Percentiles rank a stretch among this genome's conserved stretches.
Conservation (phyloP, 208 protist species). For the Phytomonas sp. region DNA sequence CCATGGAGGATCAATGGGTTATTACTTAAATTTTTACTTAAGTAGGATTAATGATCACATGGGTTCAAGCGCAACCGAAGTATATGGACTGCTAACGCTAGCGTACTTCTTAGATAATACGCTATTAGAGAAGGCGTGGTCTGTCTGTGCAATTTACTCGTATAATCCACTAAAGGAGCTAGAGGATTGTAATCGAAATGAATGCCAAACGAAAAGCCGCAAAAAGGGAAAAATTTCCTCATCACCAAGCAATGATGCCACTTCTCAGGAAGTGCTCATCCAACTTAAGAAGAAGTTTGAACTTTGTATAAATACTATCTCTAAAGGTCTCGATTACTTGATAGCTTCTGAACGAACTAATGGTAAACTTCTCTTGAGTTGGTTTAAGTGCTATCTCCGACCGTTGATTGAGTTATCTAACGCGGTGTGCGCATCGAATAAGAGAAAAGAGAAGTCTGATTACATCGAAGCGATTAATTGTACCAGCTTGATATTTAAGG, state of each 20-base stretch:
- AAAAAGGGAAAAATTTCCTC: not conserved
- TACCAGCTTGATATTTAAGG: slow-evolving; percentile 42
- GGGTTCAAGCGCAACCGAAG: not conserved
- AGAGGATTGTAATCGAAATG: not conserved
- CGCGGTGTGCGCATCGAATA: slow-evolving; percentile 20
- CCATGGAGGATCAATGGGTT: not conserved
- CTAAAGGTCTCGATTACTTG: not conserved
- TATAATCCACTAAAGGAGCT: not conserved
- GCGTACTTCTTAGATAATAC: not conserved
- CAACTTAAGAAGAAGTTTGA: not conserved
- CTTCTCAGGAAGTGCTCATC: not conserved
- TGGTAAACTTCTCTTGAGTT: slow-evolving; percentile 15
- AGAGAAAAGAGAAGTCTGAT: slow-evolving; percentile 8
- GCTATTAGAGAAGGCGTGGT: not conserved
- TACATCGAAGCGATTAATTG: slow-evolving; percentile 27
- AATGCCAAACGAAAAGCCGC: not conserved
- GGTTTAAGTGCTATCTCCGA: slow-evolving; percentile 30
- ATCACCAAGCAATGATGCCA: not conserved
- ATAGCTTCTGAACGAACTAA: not conserved
- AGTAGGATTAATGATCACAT: not conserved
- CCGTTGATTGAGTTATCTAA: slow-evolving; percentile 52
- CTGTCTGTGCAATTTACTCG: not conserved
- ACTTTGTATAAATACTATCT: not conserved
- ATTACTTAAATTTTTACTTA: not conserved
- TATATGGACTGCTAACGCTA: not conserved